Evolutionary conservation across 179 eudicot genomes (phyloP).

Genomic region (Patellifolia procumbens): DNA sequence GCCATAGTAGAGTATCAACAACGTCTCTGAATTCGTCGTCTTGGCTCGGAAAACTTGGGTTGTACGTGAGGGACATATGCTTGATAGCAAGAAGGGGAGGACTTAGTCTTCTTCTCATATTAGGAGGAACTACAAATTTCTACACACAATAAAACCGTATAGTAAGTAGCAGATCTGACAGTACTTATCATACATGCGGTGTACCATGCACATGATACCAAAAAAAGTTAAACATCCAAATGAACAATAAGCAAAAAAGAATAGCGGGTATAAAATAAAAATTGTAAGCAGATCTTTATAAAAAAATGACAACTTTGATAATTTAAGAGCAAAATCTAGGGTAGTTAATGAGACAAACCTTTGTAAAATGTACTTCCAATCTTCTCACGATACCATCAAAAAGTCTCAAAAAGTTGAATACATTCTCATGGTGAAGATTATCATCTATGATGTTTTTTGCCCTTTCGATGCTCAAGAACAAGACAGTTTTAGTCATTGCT

Average conservation of each 20-base stretch:
- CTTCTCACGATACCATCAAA: not conserved
- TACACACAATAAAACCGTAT: not conserved
- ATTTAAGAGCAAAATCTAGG: too few species aligned
- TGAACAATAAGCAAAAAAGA: too few species aligned
- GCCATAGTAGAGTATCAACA: conserved; percentile 3
- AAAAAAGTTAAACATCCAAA: too few species aligned
- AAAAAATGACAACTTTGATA: too few species aligned
- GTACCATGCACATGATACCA: too few species aligned
- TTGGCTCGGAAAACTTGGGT: too few species aligned
- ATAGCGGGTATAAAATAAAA: too few species aligned
- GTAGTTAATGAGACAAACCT: not conserved
- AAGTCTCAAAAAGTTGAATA: not conserved
- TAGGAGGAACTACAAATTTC: not conserved
- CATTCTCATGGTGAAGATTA: not conserved
- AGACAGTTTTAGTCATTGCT: not conserved
- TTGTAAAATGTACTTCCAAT: not conserved
- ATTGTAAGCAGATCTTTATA: not conserved
- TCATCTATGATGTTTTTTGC: not conserved
- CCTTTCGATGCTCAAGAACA: not conserved
- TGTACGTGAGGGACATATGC: not conserved
- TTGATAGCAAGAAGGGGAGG: conserved; percentile 8
- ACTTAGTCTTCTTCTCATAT: not conserved
- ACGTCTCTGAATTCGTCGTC: too few species aligned
- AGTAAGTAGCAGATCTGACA: too few species aligned
- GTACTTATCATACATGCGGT: too few species aligned